Base-by-base conservation (phyloP, 1,284 basidiomycete genomes). In the Farysia itapuensis region DNA sequence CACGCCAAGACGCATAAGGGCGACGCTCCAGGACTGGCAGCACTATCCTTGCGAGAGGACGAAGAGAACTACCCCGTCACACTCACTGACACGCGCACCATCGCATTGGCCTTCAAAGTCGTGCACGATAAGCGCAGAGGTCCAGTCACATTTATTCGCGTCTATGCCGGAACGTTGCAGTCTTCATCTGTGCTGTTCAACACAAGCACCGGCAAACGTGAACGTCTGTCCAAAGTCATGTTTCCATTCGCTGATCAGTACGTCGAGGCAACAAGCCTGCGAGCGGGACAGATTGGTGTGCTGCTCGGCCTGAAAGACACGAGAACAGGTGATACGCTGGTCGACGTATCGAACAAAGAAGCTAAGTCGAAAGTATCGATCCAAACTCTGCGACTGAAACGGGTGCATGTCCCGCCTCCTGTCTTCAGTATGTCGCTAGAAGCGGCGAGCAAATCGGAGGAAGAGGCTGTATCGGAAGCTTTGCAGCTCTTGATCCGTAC, bases 71-170 rank as follows among this genome's bases (percentile, higher is more conserved):
- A n/a, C 2, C n/a, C 42, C 2, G 37, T 67, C 31, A 35, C 49
- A 12, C 34, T 65, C 4, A 20, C 34, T 8, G 52, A 56, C 39
- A 38, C 39, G 35, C 35, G 45, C 1, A 46, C 54, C 15, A 41
- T 52, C 11, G 52, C 53, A 2, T 79, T 93, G 18, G 90, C 88
- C 1, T 93, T 90, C 88, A 93, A 93, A 74, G 89, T 93, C 15
- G 82, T 81, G 19, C 91, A 88, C 86, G 88, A 92, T 74, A 85
- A 85, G 57, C 83, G 83, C 50, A 83, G 82, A 58, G 90, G 90
- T 13, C 92, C 90, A 84, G 89, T 91, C 84, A 92, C 90, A 0
- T 93, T 90, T 71, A 85, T 93, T 25, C 82, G 90, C 19, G 83
- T 93, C 18, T 93, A 93, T 73, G 89, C 89, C 43, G 89, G 89